Conservation (phyloP, 768 basidiomycete species). For the Candolleomyces aberdarensis region DNA sequence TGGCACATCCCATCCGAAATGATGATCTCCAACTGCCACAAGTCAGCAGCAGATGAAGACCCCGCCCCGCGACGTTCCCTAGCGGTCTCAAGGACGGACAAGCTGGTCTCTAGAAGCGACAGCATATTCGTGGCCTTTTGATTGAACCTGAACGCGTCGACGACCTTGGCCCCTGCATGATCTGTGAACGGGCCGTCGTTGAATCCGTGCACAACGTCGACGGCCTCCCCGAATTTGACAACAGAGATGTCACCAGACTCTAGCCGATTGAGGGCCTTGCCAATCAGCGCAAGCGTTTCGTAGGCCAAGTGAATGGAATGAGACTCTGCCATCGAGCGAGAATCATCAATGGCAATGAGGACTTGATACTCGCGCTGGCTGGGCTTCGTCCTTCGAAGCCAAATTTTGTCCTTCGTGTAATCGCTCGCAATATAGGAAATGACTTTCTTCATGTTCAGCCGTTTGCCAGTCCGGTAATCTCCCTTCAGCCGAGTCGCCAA, state of each 20-base stretch:
- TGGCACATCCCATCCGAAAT: slow-evolving; percentile 99
- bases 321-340: slow-evolving; percentile 92
- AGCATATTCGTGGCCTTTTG: slow-evolving; percentile 89
- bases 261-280: slow-evolving; percentile 84
- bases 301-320: slow-evolving; percentile 92
- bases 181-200: slow-evolving; percentile 79
- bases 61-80: slow-evolving; percentile 60
- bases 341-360: slow-evolving; percentile 92
- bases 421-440: slow-evolving; percentile 98
- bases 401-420: slow-evolving; percentile 99
- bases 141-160: slow-evolving; percentile 84
- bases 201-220: slow-evolving; percentile 89
- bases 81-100: slow-evolving; percentile 72
- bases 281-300: slow-evolving; percentile 88
- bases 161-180: slow-evolving; percentile 73
- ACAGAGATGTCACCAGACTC: slow-evolving; percentile 95
- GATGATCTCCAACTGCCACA: slow-evolving; percentile 98
- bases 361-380: slow-evolving; percentile 96
- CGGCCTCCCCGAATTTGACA: slow-evolving; percentile 83
- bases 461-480: slow-evolving; percentile 96
- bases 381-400: slow-evolving; percentile 92
- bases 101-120: slow-evolving; percentile 74
- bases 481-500: slow-evolving; percentile 91
- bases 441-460: slow-evolving; percentile 98
- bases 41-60: slow-evolving; percentile 68